Evolutionary conservation across 805 yeast species (phyloP).

Genomic region (Yarrowia keelungensis): DNA sequence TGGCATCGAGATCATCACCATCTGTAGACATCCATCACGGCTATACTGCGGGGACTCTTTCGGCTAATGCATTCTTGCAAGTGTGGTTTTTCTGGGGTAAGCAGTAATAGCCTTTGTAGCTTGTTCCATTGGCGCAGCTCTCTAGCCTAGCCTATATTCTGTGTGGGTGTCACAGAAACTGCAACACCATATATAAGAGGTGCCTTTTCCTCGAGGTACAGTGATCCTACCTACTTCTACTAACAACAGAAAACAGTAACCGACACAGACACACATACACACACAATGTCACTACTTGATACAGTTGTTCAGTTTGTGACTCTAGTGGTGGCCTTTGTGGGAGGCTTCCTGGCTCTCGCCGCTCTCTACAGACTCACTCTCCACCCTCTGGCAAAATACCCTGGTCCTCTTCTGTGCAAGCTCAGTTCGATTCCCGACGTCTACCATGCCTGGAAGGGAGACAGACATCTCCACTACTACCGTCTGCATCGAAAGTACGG

Average conservation of each 20-base stretch:
- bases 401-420: conserved; percentile 41
- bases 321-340: conserved; percentile 20
- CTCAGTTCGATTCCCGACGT: conserved; percentile 40
- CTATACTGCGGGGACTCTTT: conserved; percentile 21
- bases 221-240: no score
- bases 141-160: not conserved
- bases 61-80: conserved; percentile 9
- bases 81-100: conserved; percentile 14
- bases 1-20: no score
- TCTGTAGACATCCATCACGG: not conserved
- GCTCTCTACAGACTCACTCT: conserved; percentile 37
- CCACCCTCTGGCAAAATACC: conserved; percentile 41
- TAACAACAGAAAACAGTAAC: no score
- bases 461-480: conserved; percentile 41
- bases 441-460: conserved; percentile 42
- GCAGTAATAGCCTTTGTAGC: conserved; percentile 24
- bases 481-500: conserved; percentile 41
- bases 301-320: conserved; percentile 31
- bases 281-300: conserved; percentile 12
- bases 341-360: conserved; percentile 40
- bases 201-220: not conserved
- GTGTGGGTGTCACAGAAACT: no score
- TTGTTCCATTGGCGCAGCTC: conserved; percentile 17
- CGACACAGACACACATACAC: not conserved
- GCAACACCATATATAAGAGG: conserved; percentile 11